Evolutionary conservation across 164 flowering plant genomes (phyloP), one percentile per base, ranked within the genome.

Genomic region (Paratinospora sagittata): DNA sequence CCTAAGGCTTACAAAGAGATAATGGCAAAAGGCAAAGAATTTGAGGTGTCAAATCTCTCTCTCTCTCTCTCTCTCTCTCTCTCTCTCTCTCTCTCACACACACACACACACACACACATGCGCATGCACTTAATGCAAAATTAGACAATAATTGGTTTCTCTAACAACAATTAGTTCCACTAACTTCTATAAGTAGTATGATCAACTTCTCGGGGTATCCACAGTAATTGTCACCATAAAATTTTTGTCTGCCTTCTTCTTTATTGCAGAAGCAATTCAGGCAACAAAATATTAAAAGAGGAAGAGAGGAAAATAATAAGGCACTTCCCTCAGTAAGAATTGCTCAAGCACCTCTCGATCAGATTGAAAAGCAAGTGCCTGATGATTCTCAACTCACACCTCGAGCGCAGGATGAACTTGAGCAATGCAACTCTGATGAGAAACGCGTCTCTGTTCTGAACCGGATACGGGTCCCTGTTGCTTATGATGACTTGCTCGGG

Each of bases 1-100:
- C 97, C 96, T 60, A 85, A 82, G 52, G 97, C 89, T 39, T 95
- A 85, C 77, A 86, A 83, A 70, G 97, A 95, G 80, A 95, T 95
- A 73, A 92, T 92, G 97, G 79, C 83, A 70, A 87, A 78, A 49
- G 88, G 91, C 24, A 89, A 76, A 81, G 97, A 90, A 41, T 85
- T 95, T 77, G 97, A 92, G 97, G 97, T 94, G n/a, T n/a, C 27
- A 43, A 43, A 43, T 6, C 47, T 43, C 47, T 43, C 47, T 55
- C 70, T 66, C 36, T 8, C 26, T 55, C 41, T 43, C 45, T n/a
- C 36, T 27, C 30, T 62, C 72, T 63, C 19, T 12, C 12, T 66
- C n/a, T 17, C 27, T 57, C 24, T 58, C 26, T 24, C 11, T 7
- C 16, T 58, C 13, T 26, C 39, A 16, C 39, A 13, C 34, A 13